A percentile compares a stretch with the other conserved stretches of the same genome.
These are phyloP conservation scores for Dysphania ambrosioides DNA, from an alignment of 148 eudicot species.

Conservation along the genomic window DNA sequence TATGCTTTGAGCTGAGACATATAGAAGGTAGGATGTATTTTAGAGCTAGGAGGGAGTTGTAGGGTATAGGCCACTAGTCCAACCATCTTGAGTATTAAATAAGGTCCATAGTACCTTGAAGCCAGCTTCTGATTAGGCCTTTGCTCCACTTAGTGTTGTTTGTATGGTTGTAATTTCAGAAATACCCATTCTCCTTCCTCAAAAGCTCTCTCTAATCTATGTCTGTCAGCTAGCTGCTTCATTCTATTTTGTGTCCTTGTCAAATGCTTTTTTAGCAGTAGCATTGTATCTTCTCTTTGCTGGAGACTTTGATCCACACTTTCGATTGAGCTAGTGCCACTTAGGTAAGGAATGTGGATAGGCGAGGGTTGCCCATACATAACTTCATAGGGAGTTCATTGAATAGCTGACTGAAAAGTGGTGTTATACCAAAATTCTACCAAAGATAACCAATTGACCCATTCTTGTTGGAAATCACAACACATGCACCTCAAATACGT, in stretches of 20 bases:
- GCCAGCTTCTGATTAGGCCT: not conserved
- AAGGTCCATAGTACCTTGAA: too few relatives aligned
- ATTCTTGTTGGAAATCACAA: not conserved
- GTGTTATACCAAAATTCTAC: constrained; percentile 19
- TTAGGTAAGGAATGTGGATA: not conserved
- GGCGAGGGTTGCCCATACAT: not conserved
- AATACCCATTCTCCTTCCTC: not conserved
- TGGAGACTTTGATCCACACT: not conserved
- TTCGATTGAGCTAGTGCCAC: not conserved
- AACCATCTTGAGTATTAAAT: not conserved
- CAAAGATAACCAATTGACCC: not conserved
- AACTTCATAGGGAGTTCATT: constrained; percentile 3
- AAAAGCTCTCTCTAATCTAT: not conserved
- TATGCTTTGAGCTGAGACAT: not conserved
- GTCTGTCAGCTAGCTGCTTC: not conserved
- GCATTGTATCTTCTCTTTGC: not conserved
- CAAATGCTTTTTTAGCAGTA: not conserved
- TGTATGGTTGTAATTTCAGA: not conserved
- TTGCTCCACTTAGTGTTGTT: not conserved
- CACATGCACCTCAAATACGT: not conserved
- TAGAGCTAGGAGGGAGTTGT: not conserved
- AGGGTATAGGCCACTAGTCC: constrained; percentile 6
- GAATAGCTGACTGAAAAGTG: not conserved
- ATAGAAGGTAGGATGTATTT: not conserved
- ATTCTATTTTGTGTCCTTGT: not conserved